Evolutionary conservation across 2,329 filamentous ascomycete species (phyloP).

Genomic region (Colletotrichum salicis): DNA sequence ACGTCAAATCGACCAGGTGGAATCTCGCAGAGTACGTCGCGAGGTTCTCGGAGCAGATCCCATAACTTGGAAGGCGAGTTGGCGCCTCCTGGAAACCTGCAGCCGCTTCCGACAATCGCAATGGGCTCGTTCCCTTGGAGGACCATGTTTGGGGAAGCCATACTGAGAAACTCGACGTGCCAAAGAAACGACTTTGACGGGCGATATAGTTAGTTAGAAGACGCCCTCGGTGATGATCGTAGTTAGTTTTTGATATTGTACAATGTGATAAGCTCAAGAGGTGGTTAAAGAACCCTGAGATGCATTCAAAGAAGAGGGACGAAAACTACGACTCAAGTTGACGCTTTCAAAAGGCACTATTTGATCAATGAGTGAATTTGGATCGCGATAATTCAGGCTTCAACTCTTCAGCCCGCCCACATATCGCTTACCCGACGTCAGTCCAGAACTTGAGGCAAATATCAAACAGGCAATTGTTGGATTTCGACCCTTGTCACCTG

Average conservation of each 20-base stretch:
- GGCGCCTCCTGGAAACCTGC: conserved; percentile 38
- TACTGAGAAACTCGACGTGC: neutral
- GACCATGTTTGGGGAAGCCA: neutral
- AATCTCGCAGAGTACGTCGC: neutral
- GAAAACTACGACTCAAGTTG: neutral
- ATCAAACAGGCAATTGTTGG: neutral
- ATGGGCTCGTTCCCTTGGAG: conserved; percentile 36
- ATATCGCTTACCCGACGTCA: neutral
- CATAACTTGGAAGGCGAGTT: conserved; percentile 37
- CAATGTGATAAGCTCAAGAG: neutral
- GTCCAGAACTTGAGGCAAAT: neutral
- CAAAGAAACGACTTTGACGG: too few relatives aligned
- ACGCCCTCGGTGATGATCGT: neutral
- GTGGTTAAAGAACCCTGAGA: neutral
- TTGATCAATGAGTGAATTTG: neutral
- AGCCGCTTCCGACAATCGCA: conserved; percentile 38
- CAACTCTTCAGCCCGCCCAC: neutral
- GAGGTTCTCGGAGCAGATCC: conserved; percentile 35
- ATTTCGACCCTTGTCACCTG: neutral
- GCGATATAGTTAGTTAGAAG: too few relatives aligned
- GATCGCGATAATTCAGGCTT: neutral
- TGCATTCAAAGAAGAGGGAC: neutral
- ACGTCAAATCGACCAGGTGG: neutral
- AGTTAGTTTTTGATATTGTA: neutral
- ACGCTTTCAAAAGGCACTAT: neutral